Percentiles rank a stretch among this genome's conserved stretches.
Evolutionary conservation across 2,329 filamentous ascomycete genomes (phyloP).

Genomic region (Ophiostoma ips): DNA sequence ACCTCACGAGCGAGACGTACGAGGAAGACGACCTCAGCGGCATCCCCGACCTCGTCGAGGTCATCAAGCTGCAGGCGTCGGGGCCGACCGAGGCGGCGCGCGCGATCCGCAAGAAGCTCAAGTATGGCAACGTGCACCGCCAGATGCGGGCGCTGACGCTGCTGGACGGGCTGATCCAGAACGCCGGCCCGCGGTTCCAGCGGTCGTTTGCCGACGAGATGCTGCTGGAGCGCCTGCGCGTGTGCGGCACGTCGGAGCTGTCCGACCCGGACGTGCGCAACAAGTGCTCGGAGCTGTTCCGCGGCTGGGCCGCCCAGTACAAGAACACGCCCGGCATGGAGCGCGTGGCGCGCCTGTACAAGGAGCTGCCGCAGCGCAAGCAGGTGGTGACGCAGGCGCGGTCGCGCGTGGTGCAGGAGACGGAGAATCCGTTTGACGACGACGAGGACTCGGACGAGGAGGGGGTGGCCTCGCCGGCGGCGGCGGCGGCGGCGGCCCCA

Average conservation of each 20-base stretch:
- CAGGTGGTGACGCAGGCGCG: constrained; percentile 61
- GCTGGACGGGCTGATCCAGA: constrained; percentile 86
- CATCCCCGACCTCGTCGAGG: constrained; percentile 87
- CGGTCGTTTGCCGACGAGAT: constrained; percentile 81
- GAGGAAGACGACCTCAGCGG: constrained; percentile 85
- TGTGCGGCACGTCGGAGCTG: constrained; percentile 72
- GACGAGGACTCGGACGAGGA: constrained; percentile 45
- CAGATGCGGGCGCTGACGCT: constrained; percentile 81
- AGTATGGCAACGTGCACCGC: constrained; percentile 89
- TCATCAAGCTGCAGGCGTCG: constrained; percentile 74
- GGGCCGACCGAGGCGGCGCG: constrained; percentile 82
- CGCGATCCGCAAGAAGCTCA: constrained; percentile 93
- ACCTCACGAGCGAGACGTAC: constrained; percentile 76
- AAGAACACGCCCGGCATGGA: constrained; percentile 68
- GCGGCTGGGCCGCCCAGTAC: constrained; percentile 74
- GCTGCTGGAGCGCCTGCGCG: constrained; percentile 75
- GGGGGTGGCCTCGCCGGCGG: too few relatives aligned
- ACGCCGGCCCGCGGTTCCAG: constrained; percentile 79
- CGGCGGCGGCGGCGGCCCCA: too few relatives aligned
- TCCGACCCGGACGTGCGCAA: constrained; percentile 76
- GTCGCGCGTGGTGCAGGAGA: constrained; percentile 73
- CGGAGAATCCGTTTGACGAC: constrained; percentile 56
- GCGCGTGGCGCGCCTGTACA: constrained; percentile 65
- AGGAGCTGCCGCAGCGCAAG: constrained; percentile 53
- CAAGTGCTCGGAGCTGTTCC: constrained; percentile 78